Base-by-base conservation (phyloP, 495 filamentous ascomycete species). In the Neurospora sp. region DNA sequence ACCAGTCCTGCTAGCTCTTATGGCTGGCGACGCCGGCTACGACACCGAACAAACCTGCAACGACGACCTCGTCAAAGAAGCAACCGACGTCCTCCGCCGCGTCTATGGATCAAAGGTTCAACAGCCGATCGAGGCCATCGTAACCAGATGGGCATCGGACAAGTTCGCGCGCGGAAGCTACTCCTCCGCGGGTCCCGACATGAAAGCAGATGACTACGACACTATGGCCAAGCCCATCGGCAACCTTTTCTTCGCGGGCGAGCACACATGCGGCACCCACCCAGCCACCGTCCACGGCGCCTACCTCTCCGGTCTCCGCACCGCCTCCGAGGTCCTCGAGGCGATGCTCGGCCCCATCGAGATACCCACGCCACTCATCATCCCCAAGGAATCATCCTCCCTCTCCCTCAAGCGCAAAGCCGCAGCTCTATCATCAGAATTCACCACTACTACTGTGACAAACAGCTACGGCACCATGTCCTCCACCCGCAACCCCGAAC, bases 221-320 rank as follows among this genome's bases (percentile, higher is more conserved):
- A 83, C 89, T 24, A 97, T 98, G 93, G 94, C 96, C n/a, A 83
- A 87, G 75, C 83, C 90, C 3, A 84, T 97, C 69, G 93, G 93
- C 43, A 97, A 96, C 73, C 84, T 99, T 21, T 94, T 95, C 84
- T 99, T 99, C 82, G 96, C 96, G 5, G 96, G 96, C 34, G 96
- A 99, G 83, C 95, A 96, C 45, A 98, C 96, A 4, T 97, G 92
- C 80, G 93, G 93, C 69, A 96, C 93, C 3, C 94, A 99, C 81
- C 96, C 96, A 10, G 96, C 96, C 37, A 98, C 96, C 6, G 96
- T 98, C 1, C 96, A 99, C 76, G 96, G 96, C 8, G 96, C 96
- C 7, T 99, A 97, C 80, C 89, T 99, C 28, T 96, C 94, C 9
- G 96, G 96, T 10, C 86, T 98, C 4, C 90, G 95, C 21, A 95